Base-by-base conservation (phyloP, 2,329 filamentous ascomycete genomes). In the Colletotrichum incanum region DNA sequence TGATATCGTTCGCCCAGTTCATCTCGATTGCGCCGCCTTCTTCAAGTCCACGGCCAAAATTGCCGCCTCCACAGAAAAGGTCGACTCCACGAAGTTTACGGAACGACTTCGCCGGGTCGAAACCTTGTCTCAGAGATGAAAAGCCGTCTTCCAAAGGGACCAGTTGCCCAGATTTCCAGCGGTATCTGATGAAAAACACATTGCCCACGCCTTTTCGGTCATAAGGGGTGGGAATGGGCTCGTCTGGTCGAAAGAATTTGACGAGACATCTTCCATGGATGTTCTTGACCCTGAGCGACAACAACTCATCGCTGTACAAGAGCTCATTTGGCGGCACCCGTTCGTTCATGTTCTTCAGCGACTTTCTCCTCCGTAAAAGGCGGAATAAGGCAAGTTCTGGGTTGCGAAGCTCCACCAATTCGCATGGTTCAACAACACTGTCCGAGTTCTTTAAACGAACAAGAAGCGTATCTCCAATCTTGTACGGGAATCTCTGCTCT, bases 21-120 rank as follows among this genome's bases (percentile, higher is more conserved):
- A 93, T 93, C 34, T 90, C 79, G 0, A 95, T 86, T 0, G 86
- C 90, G 0, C 91, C 90, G 0, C 89, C 90, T 65, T 95, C 93
- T 79, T 95, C 93, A 0, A 97, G 83, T 0, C 93, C 94, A 39
- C 93, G 87, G 6, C 93, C 94, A 63, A 96, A 90, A 64, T 92
- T 94, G 0, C 94, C 94, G 23, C 92, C 92, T 0, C 94, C 94
- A 75, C 92, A 94, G 76, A 94, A 97, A 0, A 96, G 82, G 74
- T 94, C 93, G 4, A 96, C 81, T 0, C 91, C 92, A 6, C 83
- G 84, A 11, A 93, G 83, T 70, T 84, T 85, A 23, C 77, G 73
- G 6, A 75, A 67, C 6, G 71, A 41, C 1, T 72, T 74, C 0
- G 67, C 60, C 0, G 89, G 87, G 73, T 91, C 82, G 52, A 89